Evolutionary conservation across 2,329 filamentous ascomycete genomes (phyloP), one percentile per base, ranked within the genome.

Genomic region (Hymenoscyphus fructigenus): DNA sequence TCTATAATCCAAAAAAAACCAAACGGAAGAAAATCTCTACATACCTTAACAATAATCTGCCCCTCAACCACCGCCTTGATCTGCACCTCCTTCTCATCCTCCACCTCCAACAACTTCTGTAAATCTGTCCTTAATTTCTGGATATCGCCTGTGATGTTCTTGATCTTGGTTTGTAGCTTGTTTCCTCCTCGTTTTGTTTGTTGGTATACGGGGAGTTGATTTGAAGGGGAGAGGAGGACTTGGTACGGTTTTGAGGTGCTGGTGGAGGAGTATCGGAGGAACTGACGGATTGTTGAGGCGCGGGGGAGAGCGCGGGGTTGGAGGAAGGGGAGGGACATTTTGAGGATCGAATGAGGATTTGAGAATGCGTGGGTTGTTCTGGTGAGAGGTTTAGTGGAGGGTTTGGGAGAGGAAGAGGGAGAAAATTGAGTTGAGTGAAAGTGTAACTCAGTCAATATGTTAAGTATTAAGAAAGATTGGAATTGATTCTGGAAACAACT

Each of bases 181-280:
- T 91, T 95, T 15, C 92, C 91, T 61, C 92, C 92, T 14, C 87
- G 83, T 80, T 91, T 93, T 69, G 79, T 81, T 69, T 87, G 82
- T 17, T 88, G 82, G 79, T 98, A 99, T 56, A 98, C 85, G 28
- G 92, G 88, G 2, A 95, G 80, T 69, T 92, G 87, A 58, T 87
- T 85, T 44, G 85, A 88, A 1, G 82, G 79, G 2, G 92, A 94
- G 67, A 92, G 89, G 60, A 82, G 82, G 69, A 98, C 84, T 72
- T 88, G 84, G 65, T 71, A 71, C n/a, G 70, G 68, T 65, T 72
- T 68, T 60, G 70, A 44, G 12, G 20, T 5, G 2, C 41, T 57
- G 53, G 63, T 64, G 50, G 47, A 62, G 50, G 66, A 60, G 20
- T 65, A 50, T 26, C 69, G 67, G 26, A 75, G 69, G 64, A 75